phyloP scores from a whole-genome alignment of 2,329 filamentous ascomycete genomes.

The Thermothelomyces thermophilus region DNA sequence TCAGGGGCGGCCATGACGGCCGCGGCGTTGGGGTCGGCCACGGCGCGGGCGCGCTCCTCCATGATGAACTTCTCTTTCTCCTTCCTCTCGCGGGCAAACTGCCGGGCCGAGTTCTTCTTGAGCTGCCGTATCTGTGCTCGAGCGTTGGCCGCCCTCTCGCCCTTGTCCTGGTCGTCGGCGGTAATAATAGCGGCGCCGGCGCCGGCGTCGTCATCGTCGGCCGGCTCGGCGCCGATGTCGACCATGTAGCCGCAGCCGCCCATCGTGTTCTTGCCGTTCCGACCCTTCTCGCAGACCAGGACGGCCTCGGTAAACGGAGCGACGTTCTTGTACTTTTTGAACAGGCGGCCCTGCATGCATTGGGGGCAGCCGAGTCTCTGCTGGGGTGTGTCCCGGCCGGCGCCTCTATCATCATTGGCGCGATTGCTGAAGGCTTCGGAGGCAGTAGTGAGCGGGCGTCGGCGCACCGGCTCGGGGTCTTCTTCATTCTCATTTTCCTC shows the following conservation, averaged over 20 bases:
- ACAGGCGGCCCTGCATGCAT: constrained; percentile 2
- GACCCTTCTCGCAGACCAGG: constrained; percentile 4
- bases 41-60: neutral
- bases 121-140: neutral
- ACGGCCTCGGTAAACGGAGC: neutral
- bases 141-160: neutral
- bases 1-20: neutral
- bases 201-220: neutral
- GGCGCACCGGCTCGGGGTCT: neutral
- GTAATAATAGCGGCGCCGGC: neutral
- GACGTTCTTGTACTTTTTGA: neutral
- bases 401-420: neutral
- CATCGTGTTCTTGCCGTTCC: neutral
- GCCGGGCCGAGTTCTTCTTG: neutral
- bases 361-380: constrained; percentile 2
- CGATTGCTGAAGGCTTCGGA: neutral
- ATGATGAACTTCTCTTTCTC: neutral
- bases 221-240: neutral
- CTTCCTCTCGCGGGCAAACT: neutral
- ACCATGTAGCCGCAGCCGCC: constrained; percentile 8
- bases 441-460: neutral
- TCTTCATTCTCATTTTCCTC: neutral
- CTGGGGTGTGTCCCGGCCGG: neutral
- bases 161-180: neutral
- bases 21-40: neutral